phyloP scores from a whole-genome alignment of 1,284 basidiomycete genomes.

The Ganoderma resinaceum region DNA sequence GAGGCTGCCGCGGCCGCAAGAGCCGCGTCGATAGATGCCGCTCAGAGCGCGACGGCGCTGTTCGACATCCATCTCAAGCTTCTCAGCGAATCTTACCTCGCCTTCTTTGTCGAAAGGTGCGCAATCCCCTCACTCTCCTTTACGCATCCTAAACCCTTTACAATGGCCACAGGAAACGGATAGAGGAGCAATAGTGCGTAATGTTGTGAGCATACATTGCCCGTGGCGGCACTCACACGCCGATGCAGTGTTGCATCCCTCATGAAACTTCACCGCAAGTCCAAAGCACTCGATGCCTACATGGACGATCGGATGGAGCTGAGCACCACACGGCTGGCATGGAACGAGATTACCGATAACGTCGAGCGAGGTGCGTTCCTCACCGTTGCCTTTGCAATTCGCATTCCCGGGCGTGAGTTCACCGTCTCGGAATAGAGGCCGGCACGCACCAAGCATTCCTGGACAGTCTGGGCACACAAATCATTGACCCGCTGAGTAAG shows the following conservation, averaged over 20 bases:
- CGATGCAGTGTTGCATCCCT: conserved; percentile 71
- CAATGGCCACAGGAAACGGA: conserved; percentile 63
- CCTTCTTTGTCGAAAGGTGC: conserved; percentile 87
- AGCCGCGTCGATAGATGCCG: conserved; percentile 26
- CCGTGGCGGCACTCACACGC: neutral
- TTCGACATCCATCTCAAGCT: conserved; percentile 77
- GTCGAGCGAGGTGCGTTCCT: conserved; percentile 74
- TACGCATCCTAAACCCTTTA: conserved; percentile 22
- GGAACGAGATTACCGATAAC: conserved; percentile 86
- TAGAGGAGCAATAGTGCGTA: conserved; percentile 86
- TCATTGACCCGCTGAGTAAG: conserved; percentile 69
- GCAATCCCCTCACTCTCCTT: conserved; percentile 34
- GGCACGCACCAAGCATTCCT: conserved; percentile 82
- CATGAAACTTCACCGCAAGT: conserved; percentile 72
- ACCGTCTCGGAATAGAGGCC: conserved; percentile 60
- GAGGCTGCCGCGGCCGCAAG: conserved; percentile 24
- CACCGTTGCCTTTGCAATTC: neutral
- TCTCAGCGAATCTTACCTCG: conserved; percentile 78
- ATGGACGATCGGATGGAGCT: conserved; percentile 66
- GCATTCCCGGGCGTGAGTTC: neutral
- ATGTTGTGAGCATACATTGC: neutral
- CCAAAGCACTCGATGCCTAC: conserved; percentile 68
- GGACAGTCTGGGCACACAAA: conserved; percentile 71
- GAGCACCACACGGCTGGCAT: conserved; percentile 69
- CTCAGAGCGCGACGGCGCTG: conserved; percentile 64